Evolutionary conservation across 305 asterid species (phyloP).

Genomic region (Fraxinus paxiana): DNA sequence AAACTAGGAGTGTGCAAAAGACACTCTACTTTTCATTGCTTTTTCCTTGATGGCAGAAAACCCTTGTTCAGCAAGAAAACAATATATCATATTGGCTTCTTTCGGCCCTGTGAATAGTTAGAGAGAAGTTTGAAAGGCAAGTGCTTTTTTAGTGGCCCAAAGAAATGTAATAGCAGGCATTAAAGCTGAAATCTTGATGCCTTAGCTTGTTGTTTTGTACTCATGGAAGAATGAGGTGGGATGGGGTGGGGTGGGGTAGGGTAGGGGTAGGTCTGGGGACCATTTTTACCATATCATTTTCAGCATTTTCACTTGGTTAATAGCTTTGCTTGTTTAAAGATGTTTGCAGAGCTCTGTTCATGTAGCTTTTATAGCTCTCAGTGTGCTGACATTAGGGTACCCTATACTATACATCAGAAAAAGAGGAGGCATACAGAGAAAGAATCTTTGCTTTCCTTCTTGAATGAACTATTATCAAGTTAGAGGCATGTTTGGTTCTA

Average conservation of each 20-base stretch:
- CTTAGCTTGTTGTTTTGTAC: slow-evolving; percentile 43
- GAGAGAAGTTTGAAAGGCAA: slow-evolving; percentile 31
- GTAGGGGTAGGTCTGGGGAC: slow-evolving; percentile 44
- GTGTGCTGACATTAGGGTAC: slow-evolving; percentile 42
- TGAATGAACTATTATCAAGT: slow-evolving; percentile 43
- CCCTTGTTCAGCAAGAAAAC: slow-evolving; percentile 37
- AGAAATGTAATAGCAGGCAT: slow-evolving; percentile 43
- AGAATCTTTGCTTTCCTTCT: slow-evolving; percentile 60
- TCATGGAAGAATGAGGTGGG: slow-evolving; percentile 28
- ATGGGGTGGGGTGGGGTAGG: slow-evolving; percentile 29
- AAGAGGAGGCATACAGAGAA: slow-evolving; percentile 18
- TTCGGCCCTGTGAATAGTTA: slow-evolving; percentile 20
- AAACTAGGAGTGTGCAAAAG: slow-evolving; percentile 61
- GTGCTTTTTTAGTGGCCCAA: slow-evolving; percentile 61
- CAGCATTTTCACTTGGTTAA: slow-evolving; percentile 39
- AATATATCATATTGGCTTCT: slow-evolving; percentile 23
- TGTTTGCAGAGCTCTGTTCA: slow-evolving; percentile 35
- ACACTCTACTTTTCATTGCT: slow-evolving; percentile 37
- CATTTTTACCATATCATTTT: slow-evolving; percentile 38
- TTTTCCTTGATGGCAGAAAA: slow-evolving; percentile 36
- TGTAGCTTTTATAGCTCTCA: slow-evolving; percentile 58
- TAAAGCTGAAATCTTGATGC: slow-evolving; percentile 50
- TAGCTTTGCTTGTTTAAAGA: slow-evolving; percentile 34
- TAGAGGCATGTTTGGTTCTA: slow-evolving; percentile 42
- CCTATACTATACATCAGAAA: slow-evolving; percentile 37